phyloP scores from a whole-genome alignment of 192 early-diverging fungal species.

The Podila horticola region DNA sequence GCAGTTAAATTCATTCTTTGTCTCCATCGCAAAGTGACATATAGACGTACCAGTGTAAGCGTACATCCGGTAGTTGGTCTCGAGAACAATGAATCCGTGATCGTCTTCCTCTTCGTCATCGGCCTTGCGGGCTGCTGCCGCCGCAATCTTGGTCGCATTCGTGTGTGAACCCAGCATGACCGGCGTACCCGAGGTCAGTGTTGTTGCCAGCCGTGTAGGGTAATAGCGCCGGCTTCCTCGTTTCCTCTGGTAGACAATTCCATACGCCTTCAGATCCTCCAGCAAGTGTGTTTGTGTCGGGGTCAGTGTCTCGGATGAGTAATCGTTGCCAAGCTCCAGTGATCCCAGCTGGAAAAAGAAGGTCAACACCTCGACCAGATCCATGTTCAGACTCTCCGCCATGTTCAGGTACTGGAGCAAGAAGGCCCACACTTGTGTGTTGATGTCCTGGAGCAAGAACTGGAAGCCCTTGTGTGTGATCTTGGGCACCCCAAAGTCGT shows the following conservation, averaged over 20 bases:
- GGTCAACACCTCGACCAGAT: slow-evolving; percentile 92
- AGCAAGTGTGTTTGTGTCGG: slow-evolving; percentile 86
- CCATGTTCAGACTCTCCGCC: slow-evolving; percentile 82
- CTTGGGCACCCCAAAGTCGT: slow-evolving; percentile 56
- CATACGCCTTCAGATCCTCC: slow-evolving; percentile 88
- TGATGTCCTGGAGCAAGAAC: slow-evolving; percentile 93
- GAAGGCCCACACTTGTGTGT: slow-evolving; percentile 96
- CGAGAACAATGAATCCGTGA: slow-evolving; percentile 90
- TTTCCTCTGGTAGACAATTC: slow-evolving; percentile 90
- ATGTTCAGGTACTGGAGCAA: slow-evolving; percentile 92
- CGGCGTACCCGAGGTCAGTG: slow-evolving; percentile 83
- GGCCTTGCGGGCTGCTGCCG: slow-evolving; percentile 15
- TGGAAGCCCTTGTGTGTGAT: slow-evolving; percentile 99
- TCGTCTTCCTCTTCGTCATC: slow-evolving; percentile 58
- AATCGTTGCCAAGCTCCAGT: slow-evolving; percentile 89
- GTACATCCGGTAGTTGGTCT: slow-evolving; percentile 96
- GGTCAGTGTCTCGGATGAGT: slow-evolving; percentile 87
- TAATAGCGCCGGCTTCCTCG: slow-evolving; percentile 77
- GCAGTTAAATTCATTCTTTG: not conserved
- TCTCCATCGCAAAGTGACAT: not conserved
- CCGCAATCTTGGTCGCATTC: slow-evolving; percentile 38
- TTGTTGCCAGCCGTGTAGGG: slow-evolving; percentile 91
- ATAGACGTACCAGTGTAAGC: slow-evolving; percentile 82
- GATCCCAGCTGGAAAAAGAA: slow-evolving; percentile 95
- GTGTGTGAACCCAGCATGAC: slow-evolving; percentile 54